Evolutionary conservation across 108 stramenopile genomes (phyloP).

Genomic region (Cyclotella choctawhatcheeana): DNA sequence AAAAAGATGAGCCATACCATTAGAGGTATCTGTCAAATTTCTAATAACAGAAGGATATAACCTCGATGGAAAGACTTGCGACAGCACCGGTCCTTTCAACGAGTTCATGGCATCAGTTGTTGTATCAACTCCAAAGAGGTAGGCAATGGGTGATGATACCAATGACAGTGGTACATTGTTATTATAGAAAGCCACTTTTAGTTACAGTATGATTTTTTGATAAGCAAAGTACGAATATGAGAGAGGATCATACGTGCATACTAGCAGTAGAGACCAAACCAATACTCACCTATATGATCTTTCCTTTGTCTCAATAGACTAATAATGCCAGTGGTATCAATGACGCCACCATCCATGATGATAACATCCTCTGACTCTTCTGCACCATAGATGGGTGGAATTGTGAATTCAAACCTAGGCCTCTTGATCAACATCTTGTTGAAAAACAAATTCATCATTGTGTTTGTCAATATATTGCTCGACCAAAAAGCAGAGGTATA

Average conservation of each 20-base stretch:
- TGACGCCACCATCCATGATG: slow-evolving; percentile 26
- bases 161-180: slow-evolving; percentile 26
- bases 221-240: too few species aligned
- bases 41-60: slow-evolving; percentile 11
- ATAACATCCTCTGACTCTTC: background rate
- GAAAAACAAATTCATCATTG: background rate
- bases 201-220: too few species aligned
- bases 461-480: background rate
- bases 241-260: too few species aligned
- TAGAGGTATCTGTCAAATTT: slow-evolving; percentile 25
- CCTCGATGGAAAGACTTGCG: slow-evolving; percentile 21
- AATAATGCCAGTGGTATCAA: slow-evolving; percentile 38
- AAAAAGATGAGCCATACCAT: slow-evolving; percentile 4
- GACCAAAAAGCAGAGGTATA: slow-evolving; percentile 21
- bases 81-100: slow-evolving; percentile 24
- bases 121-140: slow-evolving; percentile 24
- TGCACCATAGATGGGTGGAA: background rate
- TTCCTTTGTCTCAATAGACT: slow-evolving; percentile 14
- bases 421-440: slow-evolving; percentile 11
- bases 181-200: slow-evolving; percentile 40
- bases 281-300: slow-evolving; percentile 11
- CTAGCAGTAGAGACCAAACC: too few species aligned
- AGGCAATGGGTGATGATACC: slow-evolving; percentile 14
- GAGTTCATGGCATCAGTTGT: slow-evolving; percentile 30
- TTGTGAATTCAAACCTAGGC: background rate